phyloP scores from a whole-genome alignment of 257 asterid genomes.

The Vinca minor region DNA sequence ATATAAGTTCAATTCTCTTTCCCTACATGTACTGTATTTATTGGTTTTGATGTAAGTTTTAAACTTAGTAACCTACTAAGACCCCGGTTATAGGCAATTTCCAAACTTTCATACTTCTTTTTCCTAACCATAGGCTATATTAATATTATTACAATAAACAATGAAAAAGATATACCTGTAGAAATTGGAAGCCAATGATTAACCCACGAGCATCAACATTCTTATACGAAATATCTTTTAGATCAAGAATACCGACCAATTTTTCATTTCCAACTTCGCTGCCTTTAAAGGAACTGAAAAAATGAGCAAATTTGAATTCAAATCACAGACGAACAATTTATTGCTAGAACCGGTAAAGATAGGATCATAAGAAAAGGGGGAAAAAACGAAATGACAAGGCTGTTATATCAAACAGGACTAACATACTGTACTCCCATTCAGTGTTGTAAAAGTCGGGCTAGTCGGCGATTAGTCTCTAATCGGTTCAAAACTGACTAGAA shows the following conservation, averaged over 20 bases:
- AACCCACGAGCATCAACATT: slow-evolving; percentile 65
- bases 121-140: neutral
- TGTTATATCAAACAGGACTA: neutral
- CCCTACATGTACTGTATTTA: too few species aligned
- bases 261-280: slow-evolving; percentile 62
- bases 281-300: slow-evolving; percentile 54
- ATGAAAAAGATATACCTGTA: slow-evolving; percentile 45
- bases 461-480: too few species aligned
- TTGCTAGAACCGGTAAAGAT: neutral
- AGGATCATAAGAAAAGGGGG: neutral
- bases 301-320: slow-evolving; percentile 13
- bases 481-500: too few species aligned
- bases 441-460: too few species aligned
- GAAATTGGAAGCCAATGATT: slow-evolving; percentile 65
- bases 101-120: neutral
- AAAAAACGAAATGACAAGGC: neutral
- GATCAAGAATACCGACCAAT: slow-evolving; percentile 51
- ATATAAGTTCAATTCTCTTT: too few species aligned
- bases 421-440: too few species aligned
- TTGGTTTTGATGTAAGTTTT: too few species aligned
- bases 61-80: too few species aligned
- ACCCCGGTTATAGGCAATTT: neutral
- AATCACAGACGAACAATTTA: slow-evolving; percentile 7
- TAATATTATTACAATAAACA: neutral
- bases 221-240: slow-evolving; percentile 44